Evolutionary conservation across 208 protist genomes (phyloP), one percentile per base, ranked within the genome.

Genomic region (Leishmania gerbilli): DNA sequence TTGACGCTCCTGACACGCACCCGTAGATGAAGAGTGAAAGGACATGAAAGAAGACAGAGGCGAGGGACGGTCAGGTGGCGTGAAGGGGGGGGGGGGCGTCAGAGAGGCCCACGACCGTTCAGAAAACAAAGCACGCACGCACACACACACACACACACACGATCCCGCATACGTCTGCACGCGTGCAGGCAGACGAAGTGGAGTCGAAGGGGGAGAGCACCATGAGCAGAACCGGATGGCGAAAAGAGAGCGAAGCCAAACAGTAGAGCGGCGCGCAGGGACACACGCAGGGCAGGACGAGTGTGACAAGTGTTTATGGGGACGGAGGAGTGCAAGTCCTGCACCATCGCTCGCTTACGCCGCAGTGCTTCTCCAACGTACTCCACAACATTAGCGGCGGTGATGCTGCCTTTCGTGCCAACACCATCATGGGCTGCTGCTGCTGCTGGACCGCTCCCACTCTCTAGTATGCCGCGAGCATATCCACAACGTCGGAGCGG

Each of bases 381-480:
- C 31, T 6, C 27, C 71, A 4, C 19, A 27, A 47, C 31, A 47
- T 40, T 76, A 19, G 71, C 13, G 47, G 71, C 67, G 21, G 42
- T 17, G 5, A 79, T 74, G 75, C 37, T 4, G 40, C 40, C 67
- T 17, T 71, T 15, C 67, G 21, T 71, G 13, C 69, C 21, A 1
- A 55, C 40, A 34, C n/a, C 42, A 34, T 34, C 40, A 55, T 51
- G 47, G 11, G 45, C 69, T 34, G 24, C 24, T n/a, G 45, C 11
- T 51, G 45, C 11, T 51, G 24, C 27, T 74, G 3, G 8, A 15
- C 53, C 17, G 1, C 34, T 42, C 17, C 15, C 51, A 21, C 72
- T 47, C 51, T 27, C 74, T 84, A 96, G 68, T 81, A 92, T 5
- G 84, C 76, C 27, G 88, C 64, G 37, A 97, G 84, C 58, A 95